A percentile compares a stretch with the other conserved stretches of the same genome.
Conservation (phyloP, 768 basidiomycete genomes). For the Pleurotus tuoliensis region DNA sequence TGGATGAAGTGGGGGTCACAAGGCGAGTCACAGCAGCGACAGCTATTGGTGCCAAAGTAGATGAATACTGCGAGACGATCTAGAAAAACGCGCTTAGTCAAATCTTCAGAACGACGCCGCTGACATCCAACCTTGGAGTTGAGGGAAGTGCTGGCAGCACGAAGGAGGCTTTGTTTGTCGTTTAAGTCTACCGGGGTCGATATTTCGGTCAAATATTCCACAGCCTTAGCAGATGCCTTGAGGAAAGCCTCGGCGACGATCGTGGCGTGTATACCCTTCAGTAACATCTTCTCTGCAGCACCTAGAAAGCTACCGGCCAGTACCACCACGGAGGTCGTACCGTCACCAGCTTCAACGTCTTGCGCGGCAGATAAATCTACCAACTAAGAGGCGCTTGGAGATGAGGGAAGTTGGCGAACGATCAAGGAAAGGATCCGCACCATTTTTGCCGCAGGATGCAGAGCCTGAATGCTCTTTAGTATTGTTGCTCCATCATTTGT, state of each 20-base stretch:
- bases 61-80: slow-evolving; percentile 99
- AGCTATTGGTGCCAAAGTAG: slow-evolving; percentile 96
- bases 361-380: slow-evolving; percentile 98
- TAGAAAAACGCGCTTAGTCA: slow-evolving; percentile 23
- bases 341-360: slow-evolving; percentile 98
- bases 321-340: slow-evolving; percentile 96
- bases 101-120: too few species aligned
- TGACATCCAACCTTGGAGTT: slow-evolving; percentile 79
- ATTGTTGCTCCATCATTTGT: slow-evolving; percentile 99
- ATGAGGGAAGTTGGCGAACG: neutral
- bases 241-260: slow-evolving; percentile 96
- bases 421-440: slow-evolving; percentile 29
- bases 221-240: slow-evolving; percentile 87
- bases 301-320: slow-evolving; percentile 89
- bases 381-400: slow-evolving; percentile 49
- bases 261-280: slow-evolving; percentile 97
- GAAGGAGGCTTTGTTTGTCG: slow-evolving; percentile 79
- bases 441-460: slow-evolving; percentile 99
- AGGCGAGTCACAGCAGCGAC: slow-evolving; percentile 94
- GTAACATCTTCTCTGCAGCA: slow-evolving; percentile 94
- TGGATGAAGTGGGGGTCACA: slow-evolving; percentile 82
- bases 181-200: slow-evolving; percentile 89
- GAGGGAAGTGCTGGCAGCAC: slow-evolving; percentile 91
- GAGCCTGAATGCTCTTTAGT: slow-evolving; percentile 88
- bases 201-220: slow-evolving; percentile 91